phyloP scores from a whole-genome alignment of 805 yeast genomes.

The Citeromyces nyonsensis region DNA sequence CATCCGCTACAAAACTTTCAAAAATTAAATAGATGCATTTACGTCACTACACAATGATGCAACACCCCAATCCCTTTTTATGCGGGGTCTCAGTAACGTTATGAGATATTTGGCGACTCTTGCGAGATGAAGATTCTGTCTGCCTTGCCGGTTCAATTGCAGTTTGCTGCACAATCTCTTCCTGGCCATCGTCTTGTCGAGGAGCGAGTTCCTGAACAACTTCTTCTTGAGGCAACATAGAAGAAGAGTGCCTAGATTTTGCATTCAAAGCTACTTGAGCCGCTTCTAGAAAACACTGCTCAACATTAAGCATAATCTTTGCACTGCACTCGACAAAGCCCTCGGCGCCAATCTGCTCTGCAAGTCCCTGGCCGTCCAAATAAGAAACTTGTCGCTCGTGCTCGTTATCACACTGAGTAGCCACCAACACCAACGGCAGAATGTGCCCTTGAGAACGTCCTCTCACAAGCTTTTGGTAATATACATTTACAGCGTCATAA shows the following conservation, averaged over 20 bases:
- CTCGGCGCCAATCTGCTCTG: not conserved
- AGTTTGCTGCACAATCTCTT: not conserved
- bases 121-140: not conserved
- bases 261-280: not conserved
- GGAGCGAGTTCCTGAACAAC: not conserved
- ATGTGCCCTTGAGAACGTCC: no score
- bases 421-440: slow-evolving; percentile 34
- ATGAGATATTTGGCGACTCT: not conserved
- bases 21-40: no score
- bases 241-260: not conserved
- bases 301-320: slow-evolving; percentile 1
- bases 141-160: not conserved
- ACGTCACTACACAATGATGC: no score
- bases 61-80: no score
- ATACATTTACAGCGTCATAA: slow-evolving; percentile 21
- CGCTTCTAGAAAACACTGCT: slow-evolving; percentile 1
- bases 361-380: slow-evolving; percentile 28
- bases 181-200: not conserved
- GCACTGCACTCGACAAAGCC: slow-evolving; percentile 2
- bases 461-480: no score
- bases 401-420: slow-evolving; percentile 69
- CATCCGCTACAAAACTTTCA: no score
- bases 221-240: not conserved
- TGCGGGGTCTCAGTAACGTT: no score
- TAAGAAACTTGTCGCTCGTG: slow-evolving; percentile 58